phyloP scores from a whole-genome alignment of 805 yeast genomes.

The Sungouiella thailandica region DNA sequence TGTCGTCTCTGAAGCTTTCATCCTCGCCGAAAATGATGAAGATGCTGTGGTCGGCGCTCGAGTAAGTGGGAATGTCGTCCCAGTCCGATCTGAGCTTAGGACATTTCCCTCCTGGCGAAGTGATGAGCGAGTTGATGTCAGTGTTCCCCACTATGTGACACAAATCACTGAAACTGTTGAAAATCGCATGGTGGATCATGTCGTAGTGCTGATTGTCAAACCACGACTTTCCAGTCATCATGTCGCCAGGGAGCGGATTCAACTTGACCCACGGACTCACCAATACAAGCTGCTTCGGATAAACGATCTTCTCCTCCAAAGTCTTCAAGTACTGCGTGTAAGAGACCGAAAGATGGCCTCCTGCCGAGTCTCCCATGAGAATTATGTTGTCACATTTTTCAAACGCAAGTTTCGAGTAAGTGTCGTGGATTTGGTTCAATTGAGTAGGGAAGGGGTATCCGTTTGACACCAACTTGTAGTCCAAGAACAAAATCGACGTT shows the following conservation, averaged over 20 bases:
- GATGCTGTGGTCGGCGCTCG: slow-evolving; percentile 20
- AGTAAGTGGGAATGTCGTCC: slow-evolving; percentile 28
- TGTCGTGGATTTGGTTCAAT: slow-evolving; percentile 23
- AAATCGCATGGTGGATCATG: slow-evolving; percentile 10
- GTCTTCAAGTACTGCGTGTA: slow-evolving; percentile 24
- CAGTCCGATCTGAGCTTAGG: slow-evolving; percentile 26
- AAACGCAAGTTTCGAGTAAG: slow-evolving; percentile 17
- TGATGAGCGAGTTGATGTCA: slow-evolving; percentile 12
- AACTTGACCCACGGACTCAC: slow-evolving; percentile 38
- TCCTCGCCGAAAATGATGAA: slow-evolving; percentile 37
- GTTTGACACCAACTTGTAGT: slow-evolving; percentile 26
- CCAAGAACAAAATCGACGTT: slow-evolving; percentile 25
- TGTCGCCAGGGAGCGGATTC: slow-evolving; percentile 16
- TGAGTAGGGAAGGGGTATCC: slow-evolving; percentile 32
- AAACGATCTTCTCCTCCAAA: slow-evolving; percentile 10
- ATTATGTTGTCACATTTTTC: slow-evolving; percentile 25
- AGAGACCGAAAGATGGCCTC: slow-evolving; percentile 32
- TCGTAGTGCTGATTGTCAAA: slow-evolving; percentile 21
- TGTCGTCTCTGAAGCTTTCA: slow-evolving; percentile 38
- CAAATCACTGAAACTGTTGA: slow-evolving; percentile 6
- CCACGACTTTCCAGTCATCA: slow-evolving; percentile 29
- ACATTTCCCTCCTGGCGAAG: slow-evolving; percentile 22
- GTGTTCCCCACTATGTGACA: slow-evolving; percentile 7
- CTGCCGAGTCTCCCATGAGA: slow-evolving; percentile 41
- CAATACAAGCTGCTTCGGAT: slow-evolving; percentile 24